Conservation (phyloP, 202 grass and related monocot genomes). For the Schoenoplectus tabernaemontani region DNA sequence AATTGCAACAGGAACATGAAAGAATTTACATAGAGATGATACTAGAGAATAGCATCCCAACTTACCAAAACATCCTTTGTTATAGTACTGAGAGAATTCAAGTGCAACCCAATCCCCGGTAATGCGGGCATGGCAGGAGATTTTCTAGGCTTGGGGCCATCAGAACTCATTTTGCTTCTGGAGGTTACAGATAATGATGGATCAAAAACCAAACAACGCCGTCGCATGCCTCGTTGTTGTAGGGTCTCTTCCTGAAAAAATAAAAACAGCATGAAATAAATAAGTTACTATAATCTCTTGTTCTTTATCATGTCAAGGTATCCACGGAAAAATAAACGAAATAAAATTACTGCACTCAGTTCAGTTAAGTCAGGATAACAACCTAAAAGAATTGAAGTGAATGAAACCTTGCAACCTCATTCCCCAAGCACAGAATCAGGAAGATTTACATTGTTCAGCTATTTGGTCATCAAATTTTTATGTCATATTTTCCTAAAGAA, state of each 20-base stretch:
- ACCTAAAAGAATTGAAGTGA: background rate
- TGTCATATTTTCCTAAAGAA: too few species aligned
- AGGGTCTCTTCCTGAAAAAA: conserved; percentile 56
- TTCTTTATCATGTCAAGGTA: background rate
- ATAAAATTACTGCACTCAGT: background rate
- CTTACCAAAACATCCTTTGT: conserved; percentile 48
- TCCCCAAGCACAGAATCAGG: background rate
- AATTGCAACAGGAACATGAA: background rate
- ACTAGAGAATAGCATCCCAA: conserved; percentile 22
- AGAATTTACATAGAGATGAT: background rate
- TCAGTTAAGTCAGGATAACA: background rate
- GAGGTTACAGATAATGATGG: conserved; percentile 33
- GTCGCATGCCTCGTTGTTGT: conserved; percentile 72
- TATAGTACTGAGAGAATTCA: conserved; percentile 75
- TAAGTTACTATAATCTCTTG: conserved; percentile 5
- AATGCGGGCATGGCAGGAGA: conserved; percentile 37
- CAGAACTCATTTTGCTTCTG: conserved; percentile 42
- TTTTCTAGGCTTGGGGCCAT: conserved; percentile 39
- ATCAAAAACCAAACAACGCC: conserved; percentile 91
- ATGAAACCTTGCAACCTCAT: background rate
- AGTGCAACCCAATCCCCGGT: conserved; percentile 86
- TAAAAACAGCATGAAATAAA: conserved; percentile 14
- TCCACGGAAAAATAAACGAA: background rate
- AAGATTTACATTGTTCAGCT: too few species aligned
- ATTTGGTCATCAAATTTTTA: too few species aligned